phyloP scores from a whole-genome alignment of 2,329 filamentous ascomycete species.

The Lizonia empirigonia region DNA sequence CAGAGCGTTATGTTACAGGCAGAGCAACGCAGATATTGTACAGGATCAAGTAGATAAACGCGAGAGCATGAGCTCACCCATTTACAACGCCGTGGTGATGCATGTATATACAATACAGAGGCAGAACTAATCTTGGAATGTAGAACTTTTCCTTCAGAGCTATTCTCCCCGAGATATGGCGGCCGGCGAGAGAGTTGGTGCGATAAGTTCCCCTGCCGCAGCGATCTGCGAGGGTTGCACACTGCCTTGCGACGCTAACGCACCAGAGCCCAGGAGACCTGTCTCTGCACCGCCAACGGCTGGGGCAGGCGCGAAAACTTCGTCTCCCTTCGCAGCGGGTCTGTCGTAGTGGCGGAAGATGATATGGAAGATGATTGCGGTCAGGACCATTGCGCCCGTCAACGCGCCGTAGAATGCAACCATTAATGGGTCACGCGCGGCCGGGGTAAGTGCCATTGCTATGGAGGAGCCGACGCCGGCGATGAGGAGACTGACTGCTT shows the following conservation, averaged over 20 bases:
- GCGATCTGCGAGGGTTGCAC: too few relatives aligned
- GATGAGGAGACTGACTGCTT: conserved; percentile 43
- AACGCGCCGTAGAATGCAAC: conserved; percentile 36
- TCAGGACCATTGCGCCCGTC: conserved; percentile 29
- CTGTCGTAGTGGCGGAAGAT: conserved; percentile 33
- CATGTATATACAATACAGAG: neutral
- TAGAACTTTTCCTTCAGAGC: too few relatives aligned
- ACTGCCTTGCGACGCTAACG: too few relatives aligned
- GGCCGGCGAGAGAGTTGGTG: neutral
- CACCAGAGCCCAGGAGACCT: too few relatives aligned
- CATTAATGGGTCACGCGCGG: conserved; percentile 39
- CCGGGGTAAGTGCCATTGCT: conserved; percentile 41
- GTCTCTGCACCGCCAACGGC: too few relatives aligned
- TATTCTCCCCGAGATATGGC: neutral
- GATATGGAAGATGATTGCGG: conserved; percentile 31
- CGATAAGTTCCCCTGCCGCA: too few relatives aligned
- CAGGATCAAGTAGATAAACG: too few relatives aligned
- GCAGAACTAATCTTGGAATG: neutral
- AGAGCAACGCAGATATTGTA: too few relatives aligned
- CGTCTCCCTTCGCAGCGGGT: neutral
- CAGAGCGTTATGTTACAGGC: too few relatives aligned
- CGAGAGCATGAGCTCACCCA: conserved; percentile 2
- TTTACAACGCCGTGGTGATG: conserved; percentile 7
- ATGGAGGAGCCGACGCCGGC: conserved; percentile 39
- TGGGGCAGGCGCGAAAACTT: too few relatives aligned